phyloP scores from a whole-genome alignment of 108 stramenopile genomes.

The Nitzschia palea region DNA sequence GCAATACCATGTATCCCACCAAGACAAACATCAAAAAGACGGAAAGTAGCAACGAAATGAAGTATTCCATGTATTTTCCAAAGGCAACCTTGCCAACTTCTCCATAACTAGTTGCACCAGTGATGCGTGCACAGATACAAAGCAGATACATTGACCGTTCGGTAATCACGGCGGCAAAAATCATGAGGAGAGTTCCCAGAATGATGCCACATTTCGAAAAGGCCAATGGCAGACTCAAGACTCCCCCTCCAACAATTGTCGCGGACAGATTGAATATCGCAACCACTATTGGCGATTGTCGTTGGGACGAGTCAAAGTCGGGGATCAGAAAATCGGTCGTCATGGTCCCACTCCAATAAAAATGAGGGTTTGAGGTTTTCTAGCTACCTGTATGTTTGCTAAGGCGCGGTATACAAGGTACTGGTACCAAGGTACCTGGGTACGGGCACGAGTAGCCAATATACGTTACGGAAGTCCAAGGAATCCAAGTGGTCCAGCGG shows the following conservation, averaged over 20 bases:
- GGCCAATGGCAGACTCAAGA: slow-evolving; percentile 81
- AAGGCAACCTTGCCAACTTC: slow-evolving; percentile 71
- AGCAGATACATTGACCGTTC: slow-evolving; percentile 66
- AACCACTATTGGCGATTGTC: slow-evolving; percentile 49
- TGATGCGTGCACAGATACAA: slow-evolving; percentile 65
- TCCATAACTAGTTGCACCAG: slow-evolving; percentile 70
- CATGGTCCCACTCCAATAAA: no score
- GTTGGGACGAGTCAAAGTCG: slow-evolving; percentile 37
- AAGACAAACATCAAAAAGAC: slow-evolving; percentile 72
- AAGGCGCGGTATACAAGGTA: no score
- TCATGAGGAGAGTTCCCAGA: slow-evolving; percentile 60
- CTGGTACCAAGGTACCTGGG: no score
- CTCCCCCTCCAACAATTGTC: slow-evolving; percentile 88
- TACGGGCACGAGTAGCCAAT: no score
- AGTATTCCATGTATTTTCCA: slow-evolving; percentile 54
- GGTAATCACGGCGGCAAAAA: slow-evolving; percentile 62
- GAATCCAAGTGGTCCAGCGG: no score
- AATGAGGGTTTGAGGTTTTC: no score
- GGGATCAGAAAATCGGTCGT: slow-evolving; percentile 36
- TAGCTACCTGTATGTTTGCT: no score
- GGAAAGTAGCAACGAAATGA: slow-evolving; percentile 52
- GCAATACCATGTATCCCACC: slow-evolving; percentile 81
- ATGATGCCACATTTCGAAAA: slow-evolving; percentile 77
- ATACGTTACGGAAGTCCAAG: no score
- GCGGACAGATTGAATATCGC: slow-evolving; percentile 84